Evolutionary conservation across 176 grass and related monocot species (phyloP).

Genomic region (Cenchrus fungigraminus): DNA sequence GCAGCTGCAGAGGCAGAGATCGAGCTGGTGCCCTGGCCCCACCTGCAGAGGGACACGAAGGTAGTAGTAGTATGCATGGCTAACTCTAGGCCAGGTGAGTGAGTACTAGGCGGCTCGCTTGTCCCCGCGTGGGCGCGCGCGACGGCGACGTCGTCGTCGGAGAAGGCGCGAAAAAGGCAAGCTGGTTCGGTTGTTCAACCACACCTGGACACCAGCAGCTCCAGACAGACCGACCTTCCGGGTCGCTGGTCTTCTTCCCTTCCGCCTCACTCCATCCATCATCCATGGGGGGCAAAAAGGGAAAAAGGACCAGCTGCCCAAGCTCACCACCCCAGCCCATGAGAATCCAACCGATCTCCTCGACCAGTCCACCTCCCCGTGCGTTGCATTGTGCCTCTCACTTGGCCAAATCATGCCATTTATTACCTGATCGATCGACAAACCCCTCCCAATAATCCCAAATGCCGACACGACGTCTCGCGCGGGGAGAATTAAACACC

Average conservation of each 20-base stretch:
- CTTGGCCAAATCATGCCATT: slow-evolving; percentile 40
- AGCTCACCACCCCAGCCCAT: neutral
- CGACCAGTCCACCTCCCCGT: slow-evolving; percentile 40
- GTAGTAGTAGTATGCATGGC: neutral
- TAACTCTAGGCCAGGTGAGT: neutral
- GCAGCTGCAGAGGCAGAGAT: neutral
- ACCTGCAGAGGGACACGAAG: neutral
- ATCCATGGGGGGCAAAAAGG: neutral
- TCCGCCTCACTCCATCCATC: slow-evolving; percentile 48
- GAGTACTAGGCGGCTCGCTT: slow-evolving; percentile 12
- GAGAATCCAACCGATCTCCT: neutral
- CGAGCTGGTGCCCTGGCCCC: slow-evolving; percentile 23
- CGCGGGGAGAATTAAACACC: neutral
- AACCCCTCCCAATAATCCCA: slow-evolving; percentile 9
- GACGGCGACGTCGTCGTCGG: neutral
- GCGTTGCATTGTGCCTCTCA: slow-evolving; percentile 68
- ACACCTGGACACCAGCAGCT: slow-evolving; percentile 13
- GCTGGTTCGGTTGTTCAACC: slow-evolving; percentile 54
- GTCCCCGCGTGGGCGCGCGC: slow-evolving; percentile 12
- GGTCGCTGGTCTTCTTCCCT: slow-evolving; percentile 44
- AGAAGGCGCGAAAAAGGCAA: slow-evolving; percentile 25
- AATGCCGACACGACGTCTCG: slow-evolving; percentile 44
- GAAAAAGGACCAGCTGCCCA: neutral
- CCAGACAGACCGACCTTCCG: neutral
- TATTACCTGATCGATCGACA: slow-evolving; percentile 41